Conservation (phyloP, 106 monocot genomes). For the Acorus gramineus region DNA sequence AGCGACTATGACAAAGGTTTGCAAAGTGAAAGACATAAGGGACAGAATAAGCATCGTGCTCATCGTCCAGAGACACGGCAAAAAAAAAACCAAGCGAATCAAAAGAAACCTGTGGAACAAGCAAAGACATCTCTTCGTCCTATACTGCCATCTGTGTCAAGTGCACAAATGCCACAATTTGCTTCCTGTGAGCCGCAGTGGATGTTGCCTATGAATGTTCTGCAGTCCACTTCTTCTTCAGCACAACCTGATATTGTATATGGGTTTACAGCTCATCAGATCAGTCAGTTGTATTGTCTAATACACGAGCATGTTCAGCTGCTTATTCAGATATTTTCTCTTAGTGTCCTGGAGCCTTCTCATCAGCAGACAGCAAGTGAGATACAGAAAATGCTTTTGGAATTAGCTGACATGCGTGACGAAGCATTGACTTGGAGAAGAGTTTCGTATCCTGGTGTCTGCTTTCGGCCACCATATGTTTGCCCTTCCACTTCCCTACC, state of each 20-base stretch:
- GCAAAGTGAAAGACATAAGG: slow-evolving; percentile 6
- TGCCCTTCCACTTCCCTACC: slow-evolving; percentile 13
- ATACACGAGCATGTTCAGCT: slow-evolving; percentile 89
- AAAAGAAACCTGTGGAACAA: slow-evolving; percentile 23
- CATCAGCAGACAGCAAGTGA: slow-evolving; percentile 43
- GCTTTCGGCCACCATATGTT: slow-evolving; percentile 46
- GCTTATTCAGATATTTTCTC: slow-evolving; percentile 73
- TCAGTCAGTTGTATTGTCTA: slow-evolving; percentile 65
- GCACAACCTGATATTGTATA: slow-evolving; percentile 16
- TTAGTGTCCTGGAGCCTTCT: slow-evolving; percentile 68
- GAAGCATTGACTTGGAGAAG: slow-evolving; percentile 35
- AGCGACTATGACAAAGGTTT: slow-evolving; percentile 60
- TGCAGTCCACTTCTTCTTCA: slow-evolving; percentile 13
- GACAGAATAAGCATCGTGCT: slow-evolving; percentile 11
- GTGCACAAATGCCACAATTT: slow-evolving; percentile 11
- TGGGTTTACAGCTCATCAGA: slow-evolving; percentile 65
- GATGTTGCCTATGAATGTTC: slow-evolving; percentile 14
- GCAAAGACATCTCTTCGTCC: slow-evolving; percentile 49
- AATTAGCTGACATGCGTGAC: slow-evolving; percentile 52
- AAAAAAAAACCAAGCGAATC: slow-evolving; percentile 37
- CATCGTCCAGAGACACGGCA: slow-evolving; percentile 62
- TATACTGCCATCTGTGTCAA: slow-evolving; percentile 48
- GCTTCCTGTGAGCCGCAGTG: slow-evolving; percentile 18
- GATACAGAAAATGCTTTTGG: slow-evolving; percentile 49
- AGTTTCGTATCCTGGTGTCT: slow-evolving; percentile 31